These are phyloP conservation scores for Calocybe cyanea DNA, from an alignment of 768 basidiomycete genomes.

Conservation along the genomic window DNA sequence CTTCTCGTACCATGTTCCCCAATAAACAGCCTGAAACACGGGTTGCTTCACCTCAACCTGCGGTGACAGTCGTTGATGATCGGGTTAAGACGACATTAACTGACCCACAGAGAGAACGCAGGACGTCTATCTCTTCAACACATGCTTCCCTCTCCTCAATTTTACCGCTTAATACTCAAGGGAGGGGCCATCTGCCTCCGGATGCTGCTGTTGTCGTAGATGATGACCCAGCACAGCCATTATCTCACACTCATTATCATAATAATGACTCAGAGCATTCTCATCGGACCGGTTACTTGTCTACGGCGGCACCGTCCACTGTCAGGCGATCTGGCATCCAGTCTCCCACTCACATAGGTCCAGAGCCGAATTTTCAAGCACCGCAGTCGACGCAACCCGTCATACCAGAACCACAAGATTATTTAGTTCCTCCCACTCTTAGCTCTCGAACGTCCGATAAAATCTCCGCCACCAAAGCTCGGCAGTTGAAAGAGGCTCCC, in stretches of 20 bases:
- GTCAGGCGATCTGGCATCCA: neutral
- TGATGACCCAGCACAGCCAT: neutral
- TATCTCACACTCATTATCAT: slow-evolving; percentile 1
- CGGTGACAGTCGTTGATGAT: neutral
- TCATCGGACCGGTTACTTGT: neutral
- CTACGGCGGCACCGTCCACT: neutral
- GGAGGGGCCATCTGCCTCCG: slow-evolving; percentile 5
- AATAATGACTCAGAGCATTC: neutral
- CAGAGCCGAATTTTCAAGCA: slow-evolving; percentile 1
- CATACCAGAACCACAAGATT: neutral
- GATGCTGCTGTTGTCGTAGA: too few relatives aligned
- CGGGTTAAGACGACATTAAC: too few relatives aligned
- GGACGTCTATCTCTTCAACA: slow-evolving; percentile 9
- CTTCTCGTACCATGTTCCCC: slow-evolving; percentile 17
- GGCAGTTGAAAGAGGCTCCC: neutral
- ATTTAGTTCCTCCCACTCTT: neutral
- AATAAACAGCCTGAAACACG: neutral
- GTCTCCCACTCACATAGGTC: neutral
- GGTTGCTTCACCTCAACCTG: slow-evolving; percentile 2
- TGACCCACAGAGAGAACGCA: slow-evolving; percentile 10
- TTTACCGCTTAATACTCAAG: slow-evolving; percentile 2
- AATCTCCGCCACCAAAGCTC: neutral
- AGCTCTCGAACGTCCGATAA: neutral
- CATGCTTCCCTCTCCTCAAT: neutral
- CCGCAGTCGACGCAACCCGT: neutral